Percentiles rank a stretch among this genome's conserved stretches.
phyloP scores from a whole-genome alignment of 192 early-diverging fungal genomes.

The Podila verticillata region DNA sequence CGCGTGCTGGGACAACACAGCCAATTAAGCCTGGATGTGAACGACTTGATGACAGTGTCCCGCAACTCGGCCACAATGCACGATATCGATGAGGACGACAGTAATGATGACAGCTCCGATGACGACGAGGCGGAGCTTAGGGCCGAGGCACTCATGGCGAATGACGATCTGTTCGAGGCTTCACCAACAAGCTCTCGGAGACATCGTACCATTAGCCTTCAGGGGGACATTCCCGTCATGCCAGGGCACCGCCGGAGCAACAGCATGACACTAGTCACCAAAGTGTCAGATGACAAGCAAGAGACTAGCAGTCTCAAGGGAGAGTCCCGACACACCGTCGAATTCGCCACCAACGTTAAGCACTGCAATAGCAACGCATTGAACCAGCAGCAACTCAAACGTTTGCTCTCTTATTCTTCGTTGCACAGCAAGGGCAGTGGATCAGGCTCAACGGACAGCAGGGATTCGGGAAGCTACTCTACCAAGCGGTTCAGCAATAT shows the following conservation, averaged over 20 bases:
- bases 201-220: not conserved
- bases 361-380: slow-evolving; percentile 1
- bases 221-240: not conserved
- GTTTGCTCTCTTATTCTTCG: slow-evolving; percentile 17
- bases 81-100: not conserved
- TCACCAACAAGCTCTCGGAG: not conserved
- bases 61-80: not conserved
- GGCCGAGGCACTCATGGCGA: slow-evolving; percentile 33
- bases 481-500: slow-evolving; percentile 6
- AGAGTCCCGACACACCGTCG: not conserved
- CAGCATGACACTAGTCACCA: not conserved
- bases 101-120: slow-evolving; percentile 11
- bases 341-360: not conserved
- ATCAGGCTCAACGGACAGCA: not conserved
- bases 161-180: not conserved
- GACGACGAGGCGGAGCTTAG: slow-evolving; percentile 45
- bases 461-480: not conserved
- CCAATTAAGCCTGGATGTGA: not conserved
- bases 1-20: not conserved
- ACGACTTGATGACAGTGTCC: not conserved
- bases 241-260: not conserved
- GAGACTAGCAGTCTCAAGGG: not conserved
- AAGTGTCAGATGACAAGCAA: not conserved
- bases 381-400: slow-evolving; percentile 20
- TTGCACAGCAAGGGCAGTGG: slow-evolving; percentile 5